Conservation (phyloP, 2,329 filamentous ascomycete genomes). For the Penicillium digitatum region DNA sequence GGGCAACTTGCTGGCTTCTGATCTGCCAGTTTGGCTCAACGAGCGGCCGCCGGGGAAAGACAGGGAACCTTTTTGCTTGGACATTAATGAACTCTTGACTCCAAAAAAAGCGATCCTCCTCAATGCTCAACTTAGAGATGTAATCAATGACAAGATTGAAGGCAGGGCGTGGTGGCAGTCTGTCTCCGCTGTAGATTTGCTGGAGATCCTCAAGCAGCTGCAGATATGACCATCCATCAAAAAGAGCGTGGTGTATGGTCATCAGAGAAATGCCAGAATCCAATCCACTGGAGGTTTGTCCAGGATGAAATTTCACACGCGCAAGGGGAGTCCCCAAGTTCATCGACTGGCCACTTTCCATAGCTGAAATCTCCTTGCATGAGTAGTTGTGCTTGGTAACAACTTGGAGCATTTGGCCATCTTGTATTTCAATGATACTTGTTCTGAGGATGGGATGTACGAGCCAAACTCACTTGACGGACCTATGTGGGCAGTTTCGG, state of each 20-base stretch:
- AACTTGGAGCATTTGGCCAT: neutral
- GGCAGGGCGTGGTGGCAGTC: neutral
- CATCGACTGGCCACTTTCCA: neutral
- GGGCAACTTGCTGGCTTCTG: neutral
- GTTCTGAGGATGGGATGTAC: constrained; percentile 4
- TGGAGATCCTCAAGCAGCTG: constrained; percentile 13
- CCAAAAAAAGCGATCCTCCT: neutral
- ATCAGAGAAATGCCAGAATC: constrained; percentile 29
- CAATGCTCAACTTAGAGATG: neutral
- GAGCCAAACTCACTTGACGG: neutral
- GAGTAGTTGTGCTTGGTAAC: neutral
- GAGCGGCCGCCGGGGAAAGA: neutral
- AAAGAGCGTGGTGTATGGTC: constrained; percentile 43
- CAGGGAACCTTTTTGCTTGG: neutral
- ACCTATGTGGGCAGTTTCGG: neutral
- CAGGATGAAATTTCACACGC: neutral
- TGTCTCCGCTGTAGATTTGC: constrained; percentile 3
- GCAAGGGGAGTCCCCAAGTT: neutral
- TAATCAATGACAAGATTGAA: constrained; percentile 2
- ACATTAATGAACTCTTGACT: neutral
- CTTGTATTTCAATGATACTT: constrained; percentile 12
- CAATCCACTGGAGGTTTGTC: neutral
- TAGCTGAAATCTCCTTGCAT: neutral
- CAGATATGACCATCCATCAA: constrained; percentile 35
- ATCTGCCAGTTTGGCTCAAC: neutral